phyloP scores from a whole-genome alignment of 1,284 basidiomycete genomes.

The Bjerkandera adusta region DNA sequence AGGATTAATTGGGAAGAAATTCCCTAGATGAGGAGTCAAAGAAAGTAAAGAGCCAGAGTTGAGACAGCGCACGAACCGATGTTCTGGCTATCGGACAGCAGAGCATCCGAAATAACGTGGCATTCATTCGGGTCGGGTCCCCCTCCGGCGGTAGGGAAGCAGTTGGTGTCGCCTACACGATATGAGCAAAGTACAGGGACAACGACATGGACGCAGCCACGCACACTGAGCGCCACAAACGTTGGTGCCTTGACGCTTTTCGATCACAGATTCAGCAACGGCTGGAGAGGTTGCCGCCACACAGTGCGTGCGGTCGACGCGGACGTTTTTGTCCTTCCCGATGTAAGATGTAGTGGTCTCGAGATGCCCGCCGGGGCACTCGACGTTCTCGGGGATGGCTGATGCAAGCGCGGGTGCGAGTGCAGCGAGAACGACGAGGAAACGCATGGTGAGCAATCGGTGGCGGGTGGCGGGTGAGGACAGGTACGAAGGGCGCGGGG shows the following conservation, averaged over 20 bases:
- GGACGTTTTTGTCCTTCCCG: slow-evolving; percentile 36
- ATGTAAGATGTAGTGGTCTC: slow-evolving; percentile 30
- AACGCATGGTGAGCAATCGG: too few relatives aligned
- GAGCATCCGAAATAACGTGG: slow-evolving; percentile 44
- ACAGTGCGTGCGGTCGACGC: slow-evolving; percentile 1
- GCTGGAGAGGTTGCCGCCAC: too few relatives aligned
- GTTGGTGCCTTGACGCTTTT: slow-evolving; percentile 20
- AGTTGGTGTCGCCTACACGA: slow-evolving; percentile 38
- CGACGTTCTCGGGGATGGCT: too few relatives aligned
- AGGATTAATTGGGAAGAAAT: slow-evolving; percentile 14
- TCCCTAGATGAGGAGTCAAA: neutral
- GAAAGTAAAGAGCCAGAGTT: slow-evolving; percentile 8
- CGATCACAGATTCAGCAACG: slow-evolving; percentile 16
- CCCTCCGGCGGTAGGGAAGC: slow-evolving; percentile 41
- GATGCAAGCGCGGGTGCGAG: too few relatives aligned
- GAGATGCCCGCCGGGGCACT: too few relatives aligned
- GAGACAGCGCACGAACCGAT: slow-evolving; percentile 30
- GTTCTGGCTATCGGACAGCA: slow-evolving; percentile 45
- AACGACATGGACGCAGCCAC: neutral
- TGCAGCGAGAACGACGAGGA: too few relatives aligned
- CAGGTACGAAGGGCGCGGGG: too few relatives aligned
- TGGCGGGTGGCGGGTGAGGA: too few relatives aligned
- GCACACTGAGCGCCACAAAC: too few relatives aligned
- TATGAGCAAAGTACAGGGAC: neutral
- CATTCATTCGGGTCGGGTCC: slow-evolving; percentile 47